phyloP scores from a whole-genome alignment of 768 basidiomycete genomes.

The Kwoniella mangroviensis region DNA sequence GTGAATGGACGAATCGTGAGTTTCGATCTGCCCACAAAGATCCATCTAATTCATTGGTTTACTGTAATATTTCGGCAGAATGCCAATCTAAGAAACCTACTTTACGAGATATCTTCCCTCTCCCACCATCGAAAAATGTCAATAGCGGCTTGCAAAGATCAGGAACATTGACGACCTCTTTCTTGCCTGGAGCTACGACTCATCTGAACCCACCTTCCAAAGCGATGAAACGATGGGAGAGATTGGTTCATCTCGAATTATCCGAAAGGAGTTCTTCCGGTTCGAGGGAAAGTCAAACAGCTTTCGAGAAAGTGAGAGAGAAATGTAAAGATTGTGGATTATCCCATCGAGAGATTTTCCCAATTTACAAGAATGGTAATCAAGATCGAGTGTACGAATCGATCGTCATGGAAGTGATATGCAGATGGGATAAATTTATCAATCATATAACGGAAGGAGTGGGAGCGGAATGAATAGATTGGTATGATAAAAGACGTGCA shows the following conservation, averaged over 20 bases:
- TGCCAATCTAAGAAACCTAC: constrained; percentile 53
- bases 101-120: constrained; percentile 54
- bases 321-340: constrained; percentile 51
- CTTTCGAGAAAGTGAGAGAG: constrained; percentile 26
- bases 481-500: not conserved
- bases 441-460: constrained; percentile 1
- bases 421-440: constrained; percentile 52
- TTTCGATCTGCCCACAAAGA: not conserved
- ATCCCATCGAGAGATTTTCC: constrained; percentile 55
- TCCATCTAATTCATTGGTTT: not conserved
- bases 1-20: constrained; percentile 55
- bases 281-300: constrained; percentile 8
- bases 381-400: constrained; percentile 35
- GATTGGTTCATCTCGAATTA: constrained; percentile 56
- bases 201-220: constrained; percentile 15
- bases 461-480: not conserved
- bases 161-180: constrained; percentile 19
- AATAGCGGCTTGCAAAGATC: constrained; percentile 8
- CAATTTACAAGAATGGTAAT: constrained; percentile 21
- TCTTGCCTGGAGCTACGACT: constrained; percentile 43
- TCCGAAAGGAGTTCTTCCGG: constrained; percentile 34
- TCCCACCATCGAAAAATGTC: constrained; percentile 25
- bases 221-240: constrained; percentile 50
- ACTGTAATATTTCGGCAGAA: constrained; percentile 23
- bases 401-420: constrained; percentile 44